Base-by-base conservation (phyloP, 2,329 filamentous ascomycete species). In the Fonsecaea multimorphosa region DNA sequence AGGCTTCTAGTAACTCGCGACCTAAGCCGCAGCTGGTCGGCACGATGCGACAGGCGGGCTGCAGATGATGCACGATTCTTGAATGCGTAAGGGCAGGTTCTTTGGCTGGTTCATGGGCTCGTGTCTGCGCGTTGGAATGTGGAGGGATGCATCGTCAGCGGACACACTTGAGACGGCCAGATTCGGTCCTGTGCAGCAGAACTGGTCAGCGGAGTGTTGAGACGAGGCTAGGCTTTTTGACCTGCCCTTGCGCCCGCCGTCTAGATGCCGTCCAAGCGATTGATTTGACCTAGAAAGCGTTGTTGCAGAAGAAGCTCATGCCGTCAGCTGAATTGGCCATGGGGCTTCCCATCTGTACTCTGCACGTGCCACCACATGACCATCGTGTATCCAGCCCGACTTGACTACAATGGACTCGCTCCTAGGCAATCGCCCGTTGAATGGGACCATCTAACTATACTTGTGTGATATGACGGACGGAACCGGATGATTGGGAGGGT, bases 1-100 rank as follows among this genome's bases (percentile, higher is more conserved):
- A 44, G 36, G 56, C 24, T 34, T 49, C 22, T 31, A 49, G 36
- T n/a, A 16, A 9, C 46, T 19, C 16, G 44, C 58, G 58, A 60
- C 58, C 36, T 57, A 52, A 44, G 59, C 53, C 55, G 66, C 66
- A 68, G 66, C 66, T 68, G 66, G 54, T 59, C 66, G 66, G 66
- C 66, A 63, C 66, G 66, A 65, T 52, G 66, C 62, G 66, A 65
- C 34, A 68, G 62, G 66, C 66, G 53, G 58, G 34, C 29, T 61
- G 66, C 66, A 65, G 63, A 61, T 56, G 63, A 61, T 56, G 59
- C 62, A 51, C 56, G 29, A 31, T 62, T 36, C 58, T 56, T 60
- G n/a, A 51, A 52, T 31, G 29, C 44, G 40, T 60, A 49, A 49
- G 44, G 44, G 22, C 58, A 3, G 32, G 55, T 19, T 32, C 22